These are phyloP conservation scores for Boeremia lycopersici DNA, from an alignment of 2,329 filamentous ascomycete species.

Conservation along the genomic window DNA sequence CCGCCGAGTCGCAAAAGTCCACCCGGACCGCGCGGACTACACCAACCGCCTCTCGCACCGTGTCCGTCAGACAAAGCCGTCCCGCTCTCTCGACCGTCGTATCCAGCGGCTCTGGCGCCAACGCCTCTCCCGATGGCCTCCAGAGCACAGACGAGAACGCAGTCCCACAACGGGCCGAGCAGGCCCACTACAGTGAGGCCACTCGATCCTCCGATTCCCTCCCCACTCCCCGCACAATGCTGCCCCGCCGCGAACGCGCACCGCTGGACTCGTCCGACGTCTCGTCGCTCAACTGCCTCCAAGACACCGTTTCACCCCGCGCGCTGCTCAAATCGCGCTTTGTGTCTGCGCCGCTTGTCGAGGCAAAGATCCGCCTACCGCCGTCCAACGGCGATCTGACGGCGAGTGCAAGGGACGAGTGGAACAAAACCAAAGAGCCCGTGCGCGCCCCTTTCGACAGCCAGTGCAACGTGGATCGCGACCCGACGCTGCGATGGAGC, in stretches of 20 bases:
- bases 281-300: slow-evolving; percentile 46
- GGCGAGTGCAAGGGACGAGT: slow-evolving; percentile 17
- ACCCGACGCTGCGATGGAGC: slow-evolving; percentile 49
- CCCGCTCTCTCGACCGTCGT: slow-evolving; percentile 44
- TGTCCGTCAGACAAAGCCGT: slow-evolving; percentile 35
- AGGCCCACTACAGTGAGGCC: slow-evolving; percentile 24
- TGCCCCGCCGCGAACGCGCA: slow-evolving; percentile 23
- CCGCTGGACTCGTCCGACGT: slow-evolving; percentile 45
- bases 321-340: slow-evolving; percentile 44
- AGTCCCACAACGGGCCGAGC: slow-evolving; percentile 19
- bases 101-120: slow-evolving; percentile 36
- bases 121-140: slow-evolving; percentile 7
- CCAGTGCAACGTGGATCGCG: slow-evolving; percentile 40
- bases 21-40: slow-evolving; percentile 22
- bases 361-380: slow-evolving; percentile 47
- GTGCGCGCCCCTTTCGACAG: slow-evolving; percentile 43
- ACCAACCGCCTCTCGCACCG: slow-evolving; percentile 23
- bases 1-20: slow-evolving; percentile 27
- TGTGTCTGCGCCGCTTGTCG: slow-evolving; percentile 46
- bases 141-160: slow-evolving; percentile 26
- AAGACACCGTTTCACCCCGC: slow-evolving; percentile 46
- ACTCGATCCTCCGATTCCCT: slow-evolving; percentile 31
- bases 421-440: slow-evolving; percentile 21
- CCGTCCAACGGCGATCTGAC: slow-evolving; percentile 37
- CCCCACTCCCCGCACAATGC: slow-evolving; percentile 25